Conservation (phyloP, 139 green algal species). For the Spirogloea muscicola region DNA sequence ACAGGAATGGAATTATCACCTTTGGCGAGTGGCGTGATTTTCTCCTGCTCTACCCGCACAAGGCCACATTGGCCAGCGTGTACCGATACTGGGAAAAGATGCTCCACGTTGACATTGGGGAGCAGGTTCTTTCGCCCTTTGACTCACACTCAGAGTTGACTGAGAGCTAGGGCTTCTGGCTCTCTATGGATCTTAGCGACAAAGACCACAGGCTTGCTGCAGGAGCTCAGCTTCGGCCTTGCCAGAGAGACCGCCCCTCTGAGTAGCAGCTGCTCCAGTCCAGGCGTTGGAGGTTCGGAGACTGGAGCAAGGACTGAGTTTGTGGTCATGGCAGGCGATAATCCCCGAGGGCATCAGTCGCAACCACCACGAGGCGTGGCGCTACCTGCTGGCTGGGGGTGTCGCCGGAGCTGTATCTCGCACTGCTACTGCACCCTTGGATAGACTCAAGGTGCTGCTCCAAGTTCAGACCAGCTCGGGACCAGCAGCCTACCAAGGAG, state of each 20-base stretch:
- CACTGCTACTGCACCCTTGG: constrained; percentile 81
- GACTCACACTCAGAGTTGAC: no score
- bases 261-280: no score
- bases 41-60: constrained; percentile 23
- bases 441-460: constrained; percentile 90
- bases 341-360: constrained; percentile 12
- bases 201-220: no score
- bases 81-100: constrained; percentile 30
- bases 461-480: constrained; percentile 11
- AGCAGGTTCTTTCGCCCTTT: no score
- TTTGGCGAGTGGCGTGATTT: constrained; percentile 34
- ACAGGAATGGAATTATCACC: constrained; percentile 18
- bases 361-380: not conserved
- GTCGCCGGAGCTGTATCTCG: constrained; percentile 80
- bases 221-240: no score
- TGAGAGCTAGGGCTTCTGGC: no score
- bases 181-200: no score
- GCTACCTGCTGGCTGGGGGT: constrained; percentile 49
- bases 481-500: not conserved
- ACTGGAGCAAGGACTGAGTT: no score
- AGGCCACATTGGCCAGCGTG: constrained; percentile 4
- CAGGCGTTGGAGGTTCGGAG: no score
- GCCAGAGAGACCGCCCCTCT: no score
- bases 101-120: constrained; percentile 23
- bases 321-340: no score